These are phyloP conservation scores for Glycyrrhiza uralensis DNA, from an alignment of 306 rosid genomes.

Conservation along the genomic window DNA sequence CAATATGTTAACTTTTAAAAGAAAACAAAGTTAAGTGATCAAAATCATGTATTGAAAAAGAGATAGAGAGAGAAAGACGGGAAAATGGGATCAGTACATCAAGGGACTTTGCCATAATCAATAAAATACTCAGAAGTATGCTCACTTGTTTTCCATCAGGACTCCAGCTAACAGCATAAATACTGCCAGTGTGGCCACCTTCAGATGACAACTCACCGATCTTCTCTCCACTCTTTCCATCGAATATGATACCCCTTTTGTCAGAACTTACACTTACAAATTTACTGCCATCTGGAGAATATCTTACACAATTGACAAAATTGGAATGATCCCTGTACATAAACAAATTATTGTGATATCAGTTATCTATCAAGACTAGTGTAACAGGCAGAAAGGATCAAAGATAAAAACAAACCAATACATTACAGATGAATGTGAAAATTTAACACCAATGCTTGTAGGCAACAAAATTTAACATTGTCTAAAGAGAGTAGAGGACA, in stretches of 20 bases:
- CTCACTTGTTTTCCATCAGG: slow-evolving; percentile 90
- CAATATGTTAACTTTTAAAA: background rate
- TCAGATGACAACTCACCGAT: slow-evolving; percentile 86
- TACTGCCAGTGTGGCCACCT: slow-evolving; percentile 89
- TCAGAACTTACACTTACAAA: slow-evolving; percentile 85
- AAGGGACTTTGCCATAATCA: background rate
- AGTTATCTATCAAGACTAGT: background rate
- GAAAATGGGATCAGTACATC: background rate
- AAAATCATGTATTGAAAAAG: background rate
- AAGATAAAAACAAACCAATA: slow-evolving; percentile 11
- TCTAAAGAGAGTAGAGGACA: background rate
- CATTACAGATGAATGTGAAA: slow-evolving; percentile 2
- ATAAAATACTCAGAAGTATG: background rate
- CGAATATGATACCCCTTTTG: slow-evolving; percentile 78
- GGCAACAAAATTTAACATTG: background rate
- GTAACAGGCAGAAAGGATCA: background rate
- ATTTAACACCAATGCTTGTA: background rate
- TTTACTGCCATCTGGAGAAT: slow-evolving; percentile 91
- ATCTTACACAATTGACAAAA: slow-evolving; percentile 87
- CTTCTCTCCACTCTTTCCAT: slow-evolving; percentile 80
- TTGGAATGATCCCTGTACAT: slow-evolving; percentile 90
- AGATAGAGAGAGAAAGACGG: background rate
- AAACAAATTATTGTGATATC: slow-evolving; percentile 15
- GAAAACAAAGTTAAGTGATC: slow-evolving; percentile 12
- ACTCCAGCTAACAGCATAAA: slow-evolving; percentile 96